phyloP scores from a whole-genome alignment of 345 rosid genomes.

The Excoecaria agallocha region DNA sequence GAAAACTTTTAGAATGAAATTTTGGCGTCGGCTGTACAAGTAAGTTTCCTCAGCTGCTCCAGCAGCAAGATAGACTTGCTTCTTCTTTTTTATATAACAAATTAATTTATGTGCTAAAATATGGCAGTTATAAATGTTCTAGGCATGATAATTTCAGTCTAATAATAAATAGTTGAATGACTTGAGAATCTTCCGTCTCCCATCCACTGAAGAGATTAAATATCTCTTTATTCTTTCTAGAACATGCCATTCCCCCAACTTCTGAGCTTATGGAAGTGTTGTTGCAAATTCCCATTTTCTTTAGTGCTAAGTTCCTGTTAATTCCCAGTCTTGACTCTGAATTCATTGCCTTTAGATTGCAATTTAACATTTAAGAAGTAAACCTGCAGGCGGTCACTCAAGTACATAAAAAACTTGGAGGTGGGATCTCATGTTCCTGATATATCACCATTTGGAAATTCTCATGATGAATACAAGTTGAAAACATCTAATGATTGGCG shows the following conservation, averaged over 20 bases:
- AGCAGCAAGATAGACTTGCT: too few relatives aligned
- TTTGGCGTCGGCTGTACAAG: slow-evolving; percentile 50
- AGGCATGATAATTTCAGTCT: too few relatives aligned
- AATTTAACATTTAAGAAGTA: slow-evolving; percentile 15
- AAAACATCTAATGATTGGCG: slow-evolving; percentile 35
- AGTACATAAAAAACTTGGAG: slow-evolving; percentile 30
- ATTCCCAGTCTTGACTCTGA: background rate
- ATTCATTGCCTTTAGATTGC: slow-evolving; percentile 12
- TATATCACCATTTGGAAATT: slow-evolving; percentile 38
- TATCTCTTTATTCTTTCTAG: background rate
- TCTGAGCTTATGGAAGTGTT: background rate
- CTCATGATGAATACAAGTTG: slow-evolving; percentile 34
- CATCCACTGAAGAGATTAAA: background rate
- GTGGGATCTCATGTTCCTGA: slow-evolving; percentile 41
- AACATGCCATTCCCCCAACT: background rate
- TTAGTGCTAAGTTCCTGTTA: background rate
- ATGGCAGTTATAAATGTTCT: too few relatives aligned
- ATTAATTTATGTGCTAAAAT: background rate
- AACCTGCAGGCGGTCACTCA: slow-evolving; percentile 54
- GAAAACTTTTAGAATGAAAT: slow-evolving; percentile 43
- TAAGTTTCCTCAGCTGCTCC: slow-evolving; percentile 33
- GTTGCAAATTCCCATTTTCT: background rate
- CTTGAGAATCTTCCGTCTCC: background rate
- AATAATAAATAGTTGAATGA: background rate
- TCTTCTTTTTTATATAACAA: background rate